Evolutionary conservation across 225 moss, liverwort and hornwort genomes (phyloP).

Genomic region (Antitrichia curtipendula): DNA sequence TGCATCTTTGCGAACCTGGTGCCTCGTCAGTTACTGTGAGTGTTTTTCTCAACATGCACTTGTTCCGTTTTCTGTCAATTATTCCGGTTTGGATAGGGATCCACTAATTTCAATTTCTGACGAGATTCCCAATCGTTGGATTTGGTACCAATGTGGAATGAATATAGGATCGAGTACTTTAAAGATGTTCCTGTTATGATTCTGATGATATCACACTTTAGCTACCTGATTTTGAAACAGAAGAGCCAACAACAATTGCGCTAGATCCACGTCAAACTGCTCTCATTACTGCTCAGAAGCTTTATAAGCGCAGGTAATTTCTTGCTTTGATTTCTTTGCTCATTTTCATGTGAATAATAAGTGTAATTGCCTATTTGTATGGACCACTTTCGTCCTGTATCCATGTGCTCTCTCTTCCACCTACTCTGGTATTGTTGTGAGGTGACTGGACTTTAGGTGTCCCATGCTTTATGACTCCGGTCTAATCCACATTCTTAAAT

Average conservation of each 20-base stretch:
- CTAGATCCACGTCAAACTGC: constrained; percentile 48
- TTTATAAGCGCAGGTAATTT: constrained; percentile 48
- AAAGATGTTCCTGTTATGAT: not conserved
- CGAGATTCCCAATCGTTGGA: not conserved
- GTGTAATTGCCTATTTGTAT: not conserved
- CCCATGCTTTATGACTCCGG: not conserved
- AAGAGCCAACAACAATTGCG: constrained; percentile 22
- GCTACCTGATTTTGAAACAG: constrained; percentile 58
- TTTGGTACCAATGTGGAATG: not conserved
- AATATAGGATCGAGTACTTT: not conserved
- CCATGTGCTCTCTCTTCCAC: not conserved
- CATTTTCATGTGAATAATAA: not conserved
- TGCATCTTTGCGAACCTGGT: constrained; percentile 32
- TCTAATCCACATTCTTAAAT: not conserved
- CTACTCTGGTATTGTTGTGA: not conserved
- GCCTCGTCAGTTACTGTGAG: constrained; percentile 36
- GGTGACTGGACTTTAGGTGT: not conserved
- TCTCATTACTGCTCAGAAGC: constrained; percentile 41
- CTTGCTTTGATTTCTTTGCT: not conserved
- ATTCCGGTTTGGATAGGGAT: not conserved
- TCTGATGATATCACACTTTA: constrained; percentile 15
- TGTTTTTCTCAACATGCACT: not conserved
- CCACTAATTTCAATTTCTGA: not conserved
- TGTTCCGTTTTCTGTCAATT: not conserved
- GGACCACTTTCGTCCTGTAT: not conserved